Percentiles rank a stretch among this genome's conserved stretches.
These are phyloP conservation scores for Tylopilus sp. DNA, from an alignment of 1,284 basidiomycete genomes.

Conservation along the genomic window DNA sequence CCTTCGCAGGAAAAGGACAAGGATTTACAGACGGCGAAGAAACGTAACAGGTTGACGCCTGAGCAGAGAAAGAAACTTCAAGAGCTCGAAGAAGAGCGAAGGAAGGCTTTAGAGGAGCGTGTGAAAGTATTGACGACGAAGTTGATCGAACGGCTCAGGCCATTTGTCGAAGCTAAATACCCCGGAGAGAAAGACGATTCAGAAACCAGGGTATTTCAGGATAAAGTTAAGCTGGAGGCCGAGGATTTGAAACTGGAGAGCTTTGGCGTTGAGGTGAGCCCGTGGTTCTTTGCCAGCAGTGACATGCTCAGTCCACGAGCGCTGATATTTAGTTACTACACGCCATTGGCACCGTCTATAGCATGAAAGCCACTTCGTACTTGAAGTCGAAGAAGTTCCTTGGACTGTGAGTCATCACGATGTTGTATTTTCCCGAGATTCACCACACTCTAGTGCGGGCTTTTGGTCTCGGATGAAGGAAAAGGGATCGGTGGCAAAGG, in stretches of 20 bases:
- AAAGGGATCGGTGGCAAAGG: constrained; percentile 88
- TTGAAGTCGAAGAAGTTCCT: constrained; percentile 90
- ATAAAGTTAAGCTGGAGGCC: constrained; percentile 78
- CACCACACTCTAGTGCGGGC: constrained; percentile 58
- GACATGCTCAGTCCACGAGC: constrained; percentile 4
- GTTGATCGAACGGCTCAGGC: constrained; percentile 77
- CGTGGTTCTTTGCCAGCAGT: neutral
- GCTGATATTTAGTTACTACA: constrained; percentile 57
- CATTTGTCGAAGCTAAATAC: constrained; percentile 83
- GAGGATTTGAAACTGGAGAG: constrained; percentile 97
- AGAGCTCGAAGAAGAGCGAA: constrained; percentile 74
- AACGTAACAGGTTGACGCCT: constrained; percentile 63
- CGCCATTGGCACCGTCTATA: constrained; percentile 86
- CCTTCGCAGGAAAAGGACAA: constrained; percentile 33
- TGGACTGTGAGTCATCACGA: constrained; percentile 59
- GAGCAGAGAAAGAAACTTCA: constrained; percentile 83
- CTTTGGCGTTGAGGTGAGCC: constrained; percentile 87
- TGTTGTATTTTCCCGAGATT: constrained; percentile 21
- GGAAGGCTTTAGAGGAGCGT: constrained; percentile 74
- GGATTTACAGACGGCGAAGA: constrained; percentile 33
- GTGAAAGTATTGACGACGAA: constrained; percentile 70
- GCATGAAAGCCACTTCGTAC: constrained; percentile 89
- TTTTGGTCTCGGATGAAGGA: constrained; percentile 96
- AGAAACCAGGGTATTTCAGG: constrained; percentile 76
- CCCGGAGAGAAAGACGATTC: constrained; percentile 84